These are phyloP conservation scores for Kuraishia borneana DNA, from an alignment of 805 yeast genomes.

Conservation along the genomic window DNA sequence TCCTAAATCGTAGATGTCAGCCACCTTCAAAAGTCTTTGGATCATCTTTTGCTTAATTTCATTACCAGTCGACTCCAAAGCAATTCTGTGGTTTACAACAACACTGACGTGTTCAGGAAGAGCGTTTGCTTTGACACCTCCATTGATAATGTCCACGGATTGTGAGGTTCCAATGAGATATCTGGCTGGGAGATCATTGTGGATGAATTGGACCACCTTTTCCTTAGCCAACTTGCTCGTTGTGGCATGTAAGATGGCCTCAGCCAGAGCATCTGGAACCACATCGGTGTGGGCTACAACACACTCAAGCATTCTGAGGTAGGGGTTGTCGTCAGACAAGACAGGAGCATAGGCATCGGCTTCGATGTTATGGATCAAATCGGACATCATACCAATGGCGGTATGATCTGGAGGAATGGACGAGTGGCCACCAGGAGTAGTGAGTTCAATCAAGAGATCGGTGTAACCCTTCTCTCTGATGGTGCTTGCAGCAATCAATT, in stretches of 20 bases:
- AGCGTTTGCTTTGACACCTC: slow-evolving; percentile 68
- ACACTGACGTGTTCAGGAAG: slow-evolving; percentile 50
- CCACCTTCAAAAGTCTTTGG: slow-evolving; percentile 25
- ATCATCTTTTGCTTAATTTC: slow-evolving; percentile 28
- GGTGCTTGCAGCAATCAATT: slow-evolving; percentile 40
- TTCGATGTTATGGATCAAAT: slow-evolving; percentile 45
- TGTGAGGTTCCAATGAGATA: slow-evolving; percentile 49
- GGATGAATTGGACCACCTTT: slow-evolving; percentile 19
- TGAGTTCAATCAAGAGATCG: slow-evolving; percentile 30
- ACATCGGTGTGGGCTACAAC: slow-evolving; percentile 35
- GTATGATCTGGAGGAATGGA: slow-evolving; percentile 77
- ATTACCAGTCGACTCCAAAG: slow-evolving; percentile 38
- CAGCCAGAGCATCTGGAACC: slow-evolving; percentile 14
- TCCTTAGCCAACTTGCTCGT: slow-evolving; percentile 22
- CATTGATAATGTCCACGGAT: slow-evolving; percentile 51
- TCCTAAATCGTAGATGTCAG: slow-evolving; percentile 37
- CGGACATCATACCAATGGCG: slow-evolving; percentile 57
- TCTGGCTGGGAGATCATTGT: slow-evolving; percentile 11
- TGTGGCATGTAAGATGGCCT: slow-evolving; percentile 23
- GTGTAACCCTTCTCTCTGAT: slow-evolving; percentile 53
- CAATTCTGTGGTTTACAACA: slow-evolving; percentile 50
- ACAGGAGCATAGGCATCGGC: slow-evolving; percentile 35
- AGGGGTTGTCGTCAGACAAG: slow-evolving; percentile 45
- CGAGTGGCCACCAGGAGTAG: slow-evolving; percentile 71
- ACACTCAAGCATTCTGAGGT: slow-evolving; percentile 44